These are phyloP conservation scores for Adansonia madagascariensis DNA, from an alignment of 441 rosid genomes.

Conservation along the genomic window DNA sequence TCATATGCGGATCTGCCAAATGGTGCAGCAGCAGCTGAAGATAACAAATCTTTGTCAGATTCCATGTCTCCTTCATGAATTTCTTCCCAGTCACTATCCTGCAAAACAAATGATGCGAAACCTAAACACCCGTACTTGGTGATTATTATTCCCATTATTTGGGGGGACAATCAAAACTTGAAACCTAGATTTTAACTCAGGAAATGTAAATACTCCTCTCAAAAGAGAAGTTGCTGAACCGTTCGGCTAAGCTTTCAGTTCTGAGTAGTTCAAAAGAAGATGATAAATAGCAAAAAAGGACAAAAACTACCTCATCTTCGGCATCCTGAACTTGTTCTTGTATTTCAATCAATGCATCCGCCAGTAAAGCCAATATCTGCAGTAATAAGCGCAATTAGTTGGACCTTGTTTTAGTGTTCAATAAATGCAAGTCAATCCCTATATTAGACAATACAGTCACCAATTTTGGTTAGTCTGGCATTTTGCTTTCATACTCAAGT, in stretches of 20 bases:
- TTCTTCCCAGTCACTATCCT: constrained; percentile 95
- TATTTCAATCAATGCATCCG: constrained; percentile 81
- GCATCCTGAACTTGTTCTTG: constrained; percentile 67
- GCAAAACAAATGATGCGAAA: constrained; percentile 30
- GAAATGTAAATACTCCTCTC: not conserved
- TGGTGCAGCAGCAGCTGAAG: constrained; percentile 50
- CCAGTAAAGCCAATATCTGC: constrained; percentile 80
- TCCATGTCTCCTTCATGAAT: constrained; percentile 58
- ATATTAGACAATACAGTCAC: not conserved
- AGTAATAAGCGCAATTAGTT: constrained; percentile 1
- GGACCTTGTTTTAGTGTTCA: not conserved
- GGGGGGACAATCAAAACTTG: not conserved
- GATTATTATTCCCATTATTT: not conserved
- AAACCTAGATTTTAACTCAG: not conserved
- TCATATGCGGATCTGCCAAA: constrained; percentile 65
- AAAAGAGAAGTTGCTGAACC: not conserved
- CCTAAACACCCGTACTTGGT: constrained; percentile 22
- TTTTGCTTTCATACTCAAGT: not conserved
- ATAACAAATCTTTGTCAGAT: constrained; percentile 48
- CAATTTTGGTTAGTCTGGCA: not conserved
- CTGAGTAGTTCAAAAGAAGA: constrained; percentile 18
- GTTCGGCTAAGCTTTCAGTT: not conserved
- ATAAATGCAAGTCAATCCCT: constrained; percentile 3
- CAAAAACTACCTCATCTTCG: constrained; percentile 64
- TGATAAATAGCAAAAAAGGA: constrained; percentile 16